Base-by-base conservation (phyloP, 768 basidiomycete species). In the Termitomyces sp. region DNA sequence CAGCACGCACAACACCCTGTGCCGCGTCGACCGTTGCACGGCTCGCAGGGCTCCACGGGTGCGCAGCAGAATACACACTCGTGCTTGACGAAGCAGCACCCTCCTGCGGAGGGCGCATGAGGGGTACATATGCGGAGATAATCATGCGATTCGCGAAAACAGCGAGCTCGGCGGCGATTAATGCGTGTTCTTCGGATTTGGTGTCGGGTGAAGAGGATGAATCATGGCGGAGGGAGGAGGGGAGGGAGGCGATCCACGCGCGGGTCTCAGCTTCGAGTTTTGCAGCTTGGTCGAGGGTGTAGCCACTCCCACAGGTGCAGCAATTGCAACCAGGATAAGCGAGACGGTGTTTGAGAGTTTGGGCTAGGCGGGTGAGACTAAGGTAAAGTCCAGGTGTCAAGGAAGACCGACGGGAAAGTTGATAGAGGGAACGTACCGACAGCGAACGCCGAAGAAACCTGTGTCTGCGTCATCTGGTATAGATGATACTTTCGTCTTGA, bases 71-170 rank as follows among this genome's bases (percentile, higher is more conserved):
- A 42, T 63, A 63, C 5, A 54, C 59, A 11, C 53, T 58, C 17
- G 42, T 23, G n/a, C 53, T 49, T 3, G 61, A 51, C 19, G 53
- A 53, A 12, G 45, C 34, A 8, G 52, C 41, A 3, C 53, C 34
- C 8, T 55, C 59, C 21, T 51, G 37, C 0, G 62, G 47, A 9
- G 64, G 63, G 3, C 75, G 72, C 58, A 89, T 68, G 68, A 89
- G 88, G 0, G 89, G 89, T n/a, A 83, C 65, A 65, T 85, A 90
- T 6, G 82, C 72, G 68, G 82, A 83, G 59, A 89, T 70, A 53
- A 88, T 73, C 52, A 91, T 66, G 39, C 81, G 70, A 60, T 88
- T 77, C 5, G 84, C 82, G 50, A 81, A 73, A 43, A 88, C 78
- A 0, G 78, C 76, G 48, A 90, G 70, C 60, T 88, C 61, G 0